These are phyloP conservation scores for Angomonas deanei DNA, from an alignment of 208 protist genomes.

Conservation along the genomic window DNA sequence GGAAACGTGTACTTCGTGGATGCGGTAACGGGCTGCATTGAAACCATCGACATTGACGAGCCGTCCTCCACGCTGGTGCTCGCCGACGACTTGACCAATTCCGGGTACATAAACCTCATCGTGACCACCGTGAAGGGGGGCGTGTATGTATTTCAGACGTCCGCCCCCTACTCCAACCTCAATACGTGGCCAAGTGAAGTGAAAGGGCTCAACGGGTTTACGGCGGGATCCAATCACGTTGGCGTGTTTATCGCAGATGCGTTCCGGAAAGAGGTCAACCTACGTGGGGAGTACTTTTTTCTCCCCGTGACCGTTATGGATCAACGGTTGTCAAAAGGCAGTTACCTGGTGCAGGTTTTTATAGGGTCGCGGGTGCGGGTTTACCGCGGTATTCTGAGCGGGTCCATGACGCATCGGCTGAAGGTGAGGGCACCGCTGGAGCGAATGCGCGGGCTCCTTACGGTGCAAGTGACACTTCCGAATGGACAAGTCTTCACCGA, in stretches of 20 bases:
- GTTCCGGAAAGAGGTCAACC: slow-evolving; percentile 46
- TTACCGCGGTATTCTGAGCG: slow-evolving; percentile 30
- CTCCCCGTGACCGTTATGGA: slow-evolving; percentile 73
- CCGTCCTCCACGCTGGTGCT: slow-evolving; percentile 85
- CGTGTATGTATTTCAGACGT: slow-evolving; percentile 83
- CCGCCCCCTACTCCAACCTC: slow-evolving; percentile 56
- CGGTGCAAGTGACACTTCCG: slow-evolving; percentile 49
- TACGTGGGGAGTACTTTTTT: slow-evolving; percentile 64
- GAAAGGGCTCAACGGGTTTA: slow-evolving; percentile 77
- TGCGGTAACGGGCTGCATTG: slow-evolving; percentile 65
- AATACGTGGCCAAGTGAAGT: slow-evolving; percentile 70
- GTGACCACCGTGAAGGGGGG: slow-evolving; percentile 83
- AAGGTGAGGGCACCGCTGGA: slow-evolving; percentile 53
- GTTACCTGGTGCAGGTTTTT: slow-evolving; percentile 62
- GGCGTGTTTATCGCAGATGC: slow-evolving; percentile 62
- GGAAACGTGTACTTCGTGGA: slow-evolving; percentile 87
- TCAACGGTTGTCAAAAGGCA: slow-evolving; percentile 13
- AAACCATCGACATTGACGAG: slow-evolving; percentile 90
- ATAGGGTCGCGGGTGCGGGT: slow-evolving; percentile 59
- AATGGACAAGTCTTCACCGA: slow-evolving; percentile 77
- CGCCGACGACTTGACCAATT: slow-evolving; percentile 85
- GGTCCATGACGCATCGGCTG: slow-evolving; percentile 41
- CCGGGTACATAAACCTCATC: slow-evolving; percentile 87
- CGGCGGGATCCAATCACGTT: slow-evolving; percentile 61
- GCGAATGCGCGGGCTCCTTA: slow-evolving; percentile 53